Evolutionary conservation across 495 filamentous ascomycete genomes (phyloP).

Genomic region (Hyaloscypha hepaticicola): DNA sequence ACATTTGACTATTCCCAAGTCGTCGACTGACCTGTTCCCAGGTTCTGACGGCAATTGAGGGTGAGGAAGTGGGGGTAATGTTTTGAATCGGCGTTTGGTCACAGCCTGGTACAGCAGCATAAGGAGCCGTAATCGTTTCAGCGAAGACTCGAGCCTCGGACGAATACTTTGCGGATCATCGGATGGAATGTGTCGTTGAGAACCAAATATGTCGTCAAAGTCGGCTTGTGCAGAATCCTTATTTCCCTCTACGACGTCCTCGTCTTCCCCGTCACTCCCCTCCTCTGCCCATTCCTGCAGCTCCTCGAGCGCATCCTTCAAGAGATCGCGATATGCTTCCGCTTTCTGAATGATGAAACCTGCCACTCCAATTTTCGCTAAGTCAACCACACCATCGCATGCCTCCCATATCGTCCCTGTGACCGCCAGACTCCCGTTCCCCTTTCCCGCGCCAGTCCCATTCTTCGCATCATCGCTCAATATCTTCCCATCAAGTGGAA

Average conservation of each 20-base stretch:
- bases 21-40: constrained; percentile 9
- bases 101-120: constrained; percentile 59
- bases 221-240: constrained; percentile 48
- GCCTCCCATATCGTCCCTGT: constrained; percentile 66
- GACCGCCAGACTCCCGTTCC: constrained; percentile 54
- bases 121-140: constrained; percentile 56
- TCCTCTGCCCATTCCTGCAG: constrained; percentile 83
- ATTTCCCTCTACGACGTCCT: constrained; percentile 46
- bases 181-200: constrained; percentile 51
- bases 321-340: constrained; percentile 64
- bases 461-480: constrained; percentile 43
- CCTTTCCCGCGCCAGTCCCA: constrained; percentile 34
- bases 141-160: constrained; percentile 53
- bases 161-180: constrained; percentile 55
- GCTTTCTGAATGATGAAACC: constrained; percentile 60
- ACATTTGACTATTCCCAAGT: constrained; percentile 12
- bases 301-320: constrained; percentile 80
- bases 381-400: constrained; percentile 66
- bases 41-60: constrained; percentile 26
- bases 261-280: constrained; percentile 49
- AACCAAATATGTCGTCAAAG: constrained; percentile 57
- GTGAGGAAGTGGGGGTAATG: constrained; percentile 37
- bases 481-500: constrained; percentile 49
- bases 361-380: constrained; percentile 62
- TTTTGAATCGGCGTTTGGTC: constrained; percentile 58